Evolutionary conservation across 345 rosid genomes (phyloP).

Genomic region (Laguncularia racemosa): DNA sequence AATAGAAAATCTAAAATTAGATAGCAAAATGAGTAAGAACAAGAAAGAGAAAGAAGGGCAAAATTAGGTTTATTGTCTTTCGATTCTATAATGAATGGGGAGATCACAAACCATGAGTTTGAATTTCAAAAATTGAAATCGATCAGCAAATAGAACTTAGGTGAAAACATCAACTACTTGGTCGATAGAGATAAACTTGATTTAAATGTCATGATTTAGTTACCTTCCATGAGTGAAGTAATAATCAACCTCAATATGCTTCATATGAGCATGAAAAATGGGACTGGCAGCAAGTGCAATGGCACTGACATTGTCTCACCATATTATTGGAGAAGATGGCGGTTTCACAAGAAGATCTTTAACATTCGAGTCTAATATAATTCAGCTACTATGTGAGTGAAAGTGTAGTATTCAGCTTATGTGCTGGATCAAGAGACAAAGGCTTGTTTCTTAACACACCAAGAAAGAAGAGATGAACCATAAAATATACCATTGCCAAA

Average conservation of each 20-base stretch:
- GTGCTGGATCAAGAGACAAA: not conserved
- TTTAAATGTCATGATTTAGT: not conserved
- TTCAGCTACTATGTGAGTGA: not conserved
- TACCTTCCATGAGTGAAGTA: not conserved
- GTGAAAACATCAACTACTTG: no score
- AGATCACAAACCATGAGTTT: no score
- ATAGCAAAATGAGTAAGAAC: no score
- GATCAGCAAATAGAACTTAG: no score
- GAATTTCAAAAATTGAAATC: no score
- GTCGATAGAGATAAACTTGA: no score
- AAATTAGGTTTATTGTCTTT: no score
- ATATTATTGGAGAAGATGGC: not conserved
- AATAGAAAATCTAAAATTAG: no score
- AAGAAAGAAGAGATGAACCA: not conserved
- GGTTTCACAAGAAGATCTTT: not conserved
- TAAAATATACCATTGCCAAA: no score
- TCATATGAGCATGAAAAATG: not conserved
- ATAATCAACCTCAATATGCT: conserved; percentile 4
- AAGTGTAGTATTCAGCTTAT: not conserved
- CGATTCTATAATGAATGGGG: no score
- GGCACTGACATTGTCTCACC: not conserved
- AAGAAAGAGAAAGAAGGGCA: no score
- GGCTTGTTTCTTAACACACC: not conserved
- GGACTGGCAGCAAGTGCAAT: not conserved
- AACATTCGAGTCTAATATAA: not conserved